Base-by-base conservation (phyloP, 306 rosid genomes). In the Vicia sativa region DNA sequence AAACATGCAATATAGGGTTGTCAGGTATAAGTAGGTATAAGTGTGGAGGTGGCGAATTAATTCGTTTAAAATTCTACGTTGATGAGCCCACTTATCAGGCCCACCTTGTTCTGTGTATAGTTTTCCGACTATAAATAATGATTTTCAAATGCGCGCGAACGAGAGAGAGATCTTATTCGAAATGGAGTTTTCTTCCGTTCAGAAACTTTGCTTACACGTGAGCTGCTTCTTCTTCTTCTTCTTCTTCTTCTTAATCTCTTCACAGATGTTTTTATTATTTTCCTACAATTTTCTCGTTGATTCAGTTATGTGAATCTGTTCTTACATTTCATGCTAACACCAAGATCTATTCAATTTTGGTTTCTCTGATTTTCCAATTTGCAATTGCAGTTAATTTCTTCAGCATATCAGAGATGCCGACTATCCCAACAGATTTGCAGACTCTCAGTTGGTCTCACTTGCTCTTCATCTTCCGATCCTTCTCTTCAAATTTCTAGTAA, bases 351-450 rank as follows among this genome's bases (percentile, higher is more conserved):
- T 31, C 28, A 1, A 48, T 39, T 38, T 26, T 13, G 28, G 57
- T 39, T 14, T 71, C 68, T 12, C 25, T 3, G 44, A 5, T 11
- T 57, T 15, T 46, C 2, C 13, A 45, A 54, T 28, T 26, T 8
- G 2, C 25, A 2, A 65, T 56, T 45, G 72, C 87, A 89, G 98
- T 61, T 92, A 57, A 81, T 92, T 65, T 84, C 92, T 63, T 86
- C 81, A 31, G 89, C 98, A 13, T 83, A 70, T 59, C 92, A 78
- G 79, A 68, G 98, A 74, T 92, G 96, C 88, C 90, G 92, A 45
- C 54, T 80, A 14, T 87, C 91, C 58, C 85, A 67, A 37, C 84
- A 80, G 63, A 77, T 84, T 53, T 89, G 96, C 85, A 74, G 93
- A 53, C 82, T 89, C 58, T 85, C 93, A 0, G 69, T 86, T 56